Evolutionary conservation across 2,329 filamentous ascomycete species (phyloP).

Genomic region (Diplodia intermedia): DNA sequence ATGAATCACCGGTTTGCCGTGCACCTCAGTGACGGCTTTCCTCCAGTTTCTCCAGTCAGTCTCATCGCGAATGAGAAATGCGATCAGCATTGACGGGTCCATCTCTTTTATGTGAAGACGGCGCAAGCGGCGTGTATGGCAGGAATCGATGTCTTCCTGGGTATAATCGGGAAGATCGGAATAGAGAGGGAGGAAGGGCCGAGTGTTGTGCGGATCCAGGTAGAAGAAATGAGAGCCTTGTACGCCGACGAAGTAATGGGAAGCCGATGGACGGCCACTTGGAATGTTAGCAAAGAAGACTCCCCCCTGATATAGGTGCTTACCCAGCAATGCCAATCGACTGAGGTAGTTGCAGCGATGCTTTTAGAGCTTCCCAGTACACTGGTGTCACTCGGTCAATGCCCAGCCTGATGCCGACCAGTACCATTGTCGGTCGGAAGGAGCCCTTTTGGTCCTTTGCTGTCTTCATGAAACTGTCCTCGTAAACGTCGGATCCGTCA

Average conservation of each 20-base stretch:
- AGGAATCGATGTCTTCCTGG: constrained; percentile 76
- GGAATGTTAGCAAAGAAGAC: constrained; percentile 24
- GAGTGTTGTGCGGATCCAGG: constrained; percentile 89
- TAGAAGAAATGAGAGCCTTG: constrained; percentile 88
- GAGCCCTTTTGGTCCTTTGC: constrained; percentile 69
- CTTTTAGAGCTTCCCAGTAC: constrained; percentile 92
- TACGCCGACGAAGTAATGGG: constrained; percentile 76
- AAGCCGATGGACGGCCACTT: constrained; percentile 90
- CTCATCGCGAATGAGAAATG: constrained; percentile 83
- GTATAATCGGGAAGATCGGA: constrained; percentile 66
- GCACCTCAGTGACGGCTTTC: constrained; percentile 72
- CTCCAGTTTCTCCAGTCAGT: constrained; percentile 88
- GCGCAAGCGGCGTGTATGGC: constrained; percentile 85
- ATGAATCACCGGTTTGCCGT: constrained; percentile 81
- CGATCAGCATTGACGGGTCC: constrained; percentile 98
- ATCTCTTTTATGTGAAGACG: constrained; percentile 87
- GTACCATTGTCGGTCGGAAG: constrained; percentile 85
- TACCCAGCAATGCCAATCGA: constrained; percentile 97
- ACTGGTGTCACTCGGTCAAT: constrained; percentile 94
- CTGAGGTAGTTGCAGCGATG: constrained; percentile 83
- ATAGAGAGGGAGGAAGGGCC: constrained; percentile 73
- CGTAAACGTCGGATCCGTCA: constrained; percentile 90
- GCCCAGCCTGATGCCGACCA: constrained; percentile 87
- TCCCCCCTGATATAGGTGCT: constrained; percentile 39
- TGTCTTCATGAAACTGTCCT: constrained; percentile 82